These are phyloP conservation scores for Alternaria sp. DNA, from an alignment of 2,329 filamentous ascomycete genomes.

Conservation along the genomic window DNA sequence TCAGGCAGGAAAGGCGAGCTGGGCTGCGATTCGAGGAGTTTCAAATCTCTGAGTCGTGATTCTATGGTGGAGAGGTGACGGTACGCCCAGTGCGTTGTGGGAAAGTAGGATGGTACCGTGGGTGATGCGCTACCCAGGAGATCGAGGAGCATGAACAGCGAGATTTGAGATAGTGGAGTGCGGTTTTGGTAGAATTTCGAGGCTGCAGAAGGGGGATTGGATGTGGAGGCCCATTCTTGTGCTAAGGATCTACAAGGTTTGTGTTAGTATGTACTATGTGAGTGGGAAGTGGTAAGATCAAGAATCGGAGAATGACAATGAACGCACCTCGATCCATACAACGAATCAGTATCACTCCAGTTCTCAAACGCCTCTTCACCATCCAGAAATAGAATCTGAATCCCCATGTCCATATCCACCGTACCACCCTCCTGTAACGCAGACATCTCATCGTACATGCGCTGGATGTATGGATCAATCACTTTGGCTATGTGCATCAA, in stretches of 20 bases:
- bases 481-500: constrained; percentile 84
- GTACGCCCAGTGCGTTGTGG: constrained; percentile 94
- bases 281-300: neutral
- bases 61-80: constrained; percentile 78
- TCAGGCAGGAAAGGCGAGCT: constrained; percentile 60
- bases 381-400: constrained; percentile 90
- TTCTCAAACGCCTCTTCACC: constrained; percentile 89
- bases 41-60: constrained; percentile 72
- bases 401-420: constrained; percentile 78
- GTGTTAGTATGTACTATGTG: neutral
- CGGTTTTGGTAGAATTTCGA: constrained; percentile 66
- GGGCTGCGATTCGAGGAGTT: constrained; percentile 70
- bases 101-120: constrained; percentile 83
- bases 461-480: constrained; percentile 80
- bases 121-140: constrained; percentile 78
- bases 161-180: constrained; percentile 79
- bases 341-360: constrained; percentile 83
- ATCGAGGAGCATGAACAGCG: constrained; percentile 90
- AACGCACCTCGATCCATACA: constrained; percentile 83
- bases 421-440: constrained; percentile 60
- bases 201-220: constrained; percentile 72
- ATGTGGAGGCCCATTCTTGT: constrained; percentile 77
- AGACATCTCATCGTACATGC: constrained; percentile 81
- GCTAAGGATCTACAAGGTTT: constrained; percentile 68
- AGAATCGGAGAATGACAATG: neutral